A percentile compares a stretch with the other conserved stretches of the same genome.
Conservation (phyloP, 169 alveolate genomes). For the Besnoitia besnoiti region DNA sequence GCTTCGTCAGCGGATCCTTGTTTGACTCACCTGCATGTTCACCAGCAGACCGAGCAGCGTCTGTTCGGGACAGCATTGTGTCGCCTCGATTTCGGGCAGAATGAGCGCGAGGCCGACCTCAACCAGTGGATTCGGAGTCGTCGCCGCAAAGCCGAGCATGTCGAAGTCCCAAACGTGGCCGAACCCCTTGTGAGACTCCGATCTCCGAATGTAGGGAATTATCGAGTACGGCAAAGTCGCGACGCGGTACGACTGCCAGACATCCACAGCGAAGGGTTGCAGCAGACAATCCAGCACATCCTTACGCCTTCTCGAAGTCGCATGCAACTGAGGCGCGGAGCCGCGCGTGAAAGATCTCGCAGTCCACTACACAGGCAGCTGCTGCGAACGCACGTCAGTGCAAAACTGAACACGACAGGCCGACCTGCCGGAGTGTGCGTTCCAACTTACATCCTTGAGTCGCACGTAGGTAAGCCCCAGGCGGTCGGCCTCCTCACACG, state of each 20-base stretch:
- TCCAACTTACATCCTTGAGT: not conserved
- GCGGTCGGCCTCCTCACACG: not conserved
- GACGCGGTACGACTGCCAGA: too few relatives aligned
- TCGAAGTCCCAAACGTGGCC: constrained; percentile 6
- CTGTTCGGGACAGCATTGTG: not conserved
- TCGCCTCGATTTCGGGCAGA: not conserved
- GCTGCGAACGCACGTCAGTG: too few relatives aligned
- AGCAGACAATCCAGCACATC: too few relatives aligned
- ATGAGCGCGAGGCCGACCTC: constrained; percentile 26
- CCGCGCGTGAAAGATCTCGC: too few relatives aligned
- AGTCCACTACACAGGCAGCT: too few relatives aligned
- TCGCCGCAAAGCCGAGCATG: constrained; percentile 14
- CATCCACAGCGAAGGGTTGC: too few relatives aligned
- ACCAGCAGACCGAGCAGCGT: not conserved
- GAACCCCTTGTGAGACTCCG: not conserved
- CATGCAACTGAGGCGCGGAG: too few relatives aligned
- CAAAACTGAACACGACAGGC: too few relatives aligned
- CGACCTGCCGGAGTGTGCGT: too few relatives aligned
- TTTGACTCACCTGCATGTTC: constrained; percentile 1
- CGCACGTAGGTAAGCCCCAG: not conserved
- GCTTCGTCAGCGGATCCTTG: too few relatives aligned
- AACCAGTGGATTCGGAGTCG: not conserved
- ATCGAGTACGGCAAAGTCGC: not conserved
- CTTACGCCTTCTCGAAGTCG: too few relatives aligned
- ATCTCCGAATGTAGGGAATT: not conserved